These are phyloP conservation scores for Peronospora farinosa DNA, from an alignment of 352 stramenopile species.

Conservation along the genomic window DNA sequence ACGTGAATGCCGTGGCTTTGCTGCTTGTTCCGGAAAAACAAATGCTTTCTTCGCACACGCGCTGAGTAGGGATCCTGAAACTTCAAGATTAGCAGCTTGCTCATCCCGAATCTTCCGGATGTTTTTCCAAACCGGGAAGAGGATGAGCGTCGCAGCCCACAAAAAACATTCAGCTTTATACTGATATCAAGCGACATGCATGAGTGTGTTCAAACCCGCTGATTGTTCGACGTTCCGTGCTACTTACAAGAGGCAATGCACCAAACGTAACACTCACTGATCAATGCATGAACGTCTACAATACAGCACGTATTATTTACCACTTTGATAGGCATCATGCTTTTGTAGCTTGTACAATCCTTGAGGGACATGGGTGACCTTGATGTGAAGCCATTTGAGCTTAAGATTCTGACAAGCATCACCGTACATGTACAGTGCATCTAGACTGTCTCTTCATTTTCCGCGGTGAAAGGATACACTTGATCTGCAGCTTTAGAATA, in stretches of 20 bases:
- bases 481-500: conserved; percentile 14
- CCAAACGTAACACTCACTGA: conserved; percentile 13
- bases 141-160: neutral
- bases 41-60: conserved; percentile 21
- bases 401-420: neutral
- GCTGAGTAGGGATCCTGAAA: conserved; percentile 10
- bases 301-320: neutral
- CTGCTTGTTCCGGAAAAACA: conserved; percentile 22
- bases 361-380: too few species aligned
- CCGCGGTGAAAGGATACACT: conserved; percentile 21
- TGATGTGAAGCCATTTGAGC: neutral
- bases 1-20: conserved; percentile 7
- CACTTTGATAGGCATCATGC: neutral
- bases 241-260: conserved; percentile 4
- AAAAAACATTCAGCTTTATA: conserved; percentile 15
- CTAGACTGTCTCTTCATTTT: neutral
- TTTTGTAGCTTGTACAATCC: neutral
- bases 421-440: neutral
- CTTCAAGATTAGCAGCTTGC: conserved; percentile 1
- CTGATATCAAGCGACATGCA: neutral
- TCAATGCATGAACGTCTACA: neutral
- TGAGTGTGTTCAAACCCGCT: too few species aligned
- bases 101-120: conserved; percentile 6
- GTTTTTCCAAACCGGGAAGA: conserved; percentile 12
- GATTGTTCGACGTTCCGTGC: too few species aligned